phyloP scores from a whole-genome alignment of 2,329 filamentous ascomycete species.

The Botrytis pseudocinerea region DNA sequence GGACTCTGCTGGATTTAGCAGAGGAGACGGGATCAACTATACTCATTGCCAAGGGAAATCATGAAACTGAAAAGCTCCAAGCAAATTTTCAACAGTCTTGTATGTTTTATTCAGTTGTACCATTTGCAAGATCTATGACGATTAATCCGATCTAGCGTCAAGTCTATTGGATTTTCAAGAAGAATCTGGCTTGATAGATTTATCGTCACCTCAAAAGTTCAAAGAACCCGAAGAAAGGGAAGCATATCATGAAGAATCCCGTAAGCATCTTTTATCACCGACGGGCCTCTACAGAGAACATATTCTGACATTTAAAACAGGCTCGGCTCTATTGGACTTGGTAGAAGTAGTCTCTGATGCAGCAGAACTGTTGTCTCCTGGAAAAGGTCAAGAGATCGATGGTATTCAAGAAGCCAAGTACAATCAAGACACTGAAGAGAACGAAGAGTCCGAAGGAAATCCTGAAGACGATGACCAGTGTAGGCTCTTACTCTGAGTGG shows the following conservation, averaged over 20 bases:
- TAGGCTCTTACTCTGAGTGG: not conserved
- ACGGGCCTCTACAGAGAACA: not conserved
- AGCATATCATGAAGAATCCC: not conserved
- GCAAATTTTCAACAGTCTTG: not conserved
- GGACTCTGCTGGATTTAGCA: not conserved
- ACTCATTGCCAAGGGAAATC: not conserved
- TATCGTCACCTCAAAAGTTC: not conserved
- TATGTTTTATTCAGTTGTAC: not conserved
- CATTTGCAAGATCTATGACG: fast-evolving
- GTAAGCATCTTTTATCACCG: not conserved
- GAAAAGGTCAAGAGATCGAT: not conserved
- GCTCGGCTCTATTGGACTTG: not conserved
- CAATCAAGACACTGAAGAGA: not conserved
- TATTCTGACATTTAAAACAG: not conserved
- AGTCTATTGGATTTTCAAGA: not conserved
- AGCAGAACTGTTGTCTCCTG: not conserved
- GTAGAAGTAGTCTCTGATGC: not conserved
- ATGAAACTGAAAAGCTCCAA: not conserved
- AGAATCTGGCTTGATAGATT: not conserved
- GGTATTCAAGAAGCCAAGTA: too few relatives aligned
- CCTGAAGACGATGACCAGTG: not conserved
- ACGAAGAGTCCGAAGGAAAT: not conserved
- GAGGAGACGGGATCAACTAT: not conserved
- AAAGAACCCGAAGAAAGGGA: not conserved
- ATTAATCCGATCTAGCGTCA: not conserved